A percentile compares a stretch with the other conserved stretches of the same genome.
These are phyloP conservation scores for Cicer chorassanicum DNA, from an alignment of 306 rosid genomes.

Conservation along the genomic window DNA sequence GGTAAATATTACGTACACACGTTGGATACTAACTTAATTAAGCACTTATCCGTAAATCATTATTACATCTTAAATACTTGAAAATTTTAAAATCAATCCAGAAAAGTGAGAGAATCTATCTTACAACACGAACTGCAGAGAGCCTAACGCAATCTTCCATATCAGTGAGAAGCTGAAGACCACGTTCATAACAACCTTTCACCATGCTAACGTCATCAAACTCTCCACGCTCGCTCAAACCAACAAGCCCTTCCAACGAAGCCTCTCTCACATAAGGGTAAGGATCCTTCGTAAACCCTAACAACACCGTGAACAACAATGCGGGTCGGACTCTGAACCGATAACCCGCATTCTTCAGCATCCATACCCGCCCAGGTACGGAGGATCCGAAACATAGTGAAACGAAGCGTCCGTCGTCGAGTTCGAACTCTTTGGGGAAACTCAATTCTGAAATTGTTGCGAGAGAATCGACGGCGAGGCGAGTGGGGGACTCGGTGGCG, in stretches of 20 bases:
- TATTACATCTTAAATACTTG: neutral
- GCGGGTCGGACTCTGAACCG: slow-evolving; percentile 53
- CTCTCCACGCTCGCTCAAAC: slow-evolving; percentile 52
- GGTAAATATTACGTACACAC: neutral
- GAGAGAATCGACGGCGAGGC: slow-evolving; percentile 55
- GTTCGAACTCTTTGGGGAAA: slow-evolving; percentile 15
- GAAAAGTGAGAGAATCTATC: slow-evolving; percentile 20
- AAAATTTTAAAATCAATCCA: neutral
- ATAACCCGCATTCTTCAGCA: slow-evolving; percentile 62
- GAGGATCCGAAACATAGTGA: slow-evolving; percentile 71
- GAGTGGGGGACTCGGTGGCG: slow-evolving; percentile 40
- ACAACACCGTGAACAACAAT: slow-evolving; percentile 55
- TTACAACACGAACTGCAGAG: slow-evolving; percentile 70
- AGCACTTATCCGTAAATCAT: neutral
- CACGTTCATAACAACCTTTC: slow-evolving; percentile 67
- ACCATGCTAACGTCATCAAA: slow-evolving; percentile 57
- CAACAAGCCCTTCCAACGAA: slow-evolving; percentile 72
- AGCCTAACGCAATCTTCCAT: slow-evolving; percentile 65
- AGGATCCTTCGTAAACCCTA: slow-evolving; percentile 86
- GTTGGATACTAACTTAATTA: neutral
- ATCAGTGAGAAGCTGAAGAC: slow-evolving; percentile 72
- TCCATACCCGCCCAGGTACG: slow-evolving; percentile 62
- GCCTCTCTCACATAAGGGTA: slow-evolving; percentile 71
- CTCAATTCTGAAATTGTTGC: slow-evolving; percentile 45
- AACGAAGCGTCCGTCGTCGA: slow-evolving; percentile 63